Base-by-base conservation (phyloP, 2,329 filamentous ascomycete species). In the Fonsecaea monophora region DNA sequence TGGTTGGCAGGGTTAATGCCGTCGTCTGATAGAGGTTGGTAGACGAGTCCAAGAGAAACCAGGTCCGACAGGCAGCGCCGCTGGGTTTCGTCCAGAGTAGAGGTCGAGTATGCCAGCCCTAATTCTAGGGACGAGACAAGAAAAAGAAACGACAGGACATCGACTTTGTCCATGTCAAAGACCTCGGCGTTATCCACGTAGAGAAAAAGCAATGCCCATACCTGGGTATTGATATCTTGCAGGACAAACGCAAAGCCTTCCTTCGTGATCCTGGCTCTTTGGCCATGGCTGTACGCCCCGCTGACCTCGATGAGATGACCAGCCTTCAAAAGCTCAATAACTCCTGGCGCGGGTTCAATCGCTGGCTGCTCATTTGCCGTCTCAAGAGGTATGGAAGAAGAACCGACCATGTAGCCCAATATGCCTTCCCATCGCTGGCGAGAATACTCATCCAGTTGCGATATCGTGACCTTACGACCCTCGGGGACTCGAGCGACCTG, bases 131-230 rank as follows among this genome's bases (percentile, higher is more conserved):
- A 96, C 54, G 94, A 94, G 34, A 99, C 89, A 76, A 97, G 91
- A 79, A 99, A 98, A 72, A 99, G 88, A 77, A 99, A 99, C 6
- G 92, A 94, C 5, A 99, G 87, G 77, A 98, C 94, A 75, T 99
- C 95, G 56, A 97, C 93, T 66, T 91, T 89, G 72, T 97, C 92
- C 84, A 97, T 90, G 37, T 87, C 86, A 15, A 91, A 85, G 62
- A 84, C 82, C 73, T 92, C 90, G 53, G 91, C 90, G 68, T 92
- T 91, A 72, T 96, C 92, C 59, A 99, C 88, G 84, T 97, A 99
- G 37, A 97, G 89, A 35, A 99, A 90, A 40, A 99, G 84, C 55
- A 99, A 83, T 32, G 93, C 95, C 95, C 95, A 99, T 40, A 99
- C 93, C 78, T 99, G 95, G 0, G 94, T 93, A 77, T 97, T 98